Evolutionary conservation across 2,329 filamentous ascomycete genomes (phyloP).

Genomic region (Emmonsiellopsis sp.): DNA sequence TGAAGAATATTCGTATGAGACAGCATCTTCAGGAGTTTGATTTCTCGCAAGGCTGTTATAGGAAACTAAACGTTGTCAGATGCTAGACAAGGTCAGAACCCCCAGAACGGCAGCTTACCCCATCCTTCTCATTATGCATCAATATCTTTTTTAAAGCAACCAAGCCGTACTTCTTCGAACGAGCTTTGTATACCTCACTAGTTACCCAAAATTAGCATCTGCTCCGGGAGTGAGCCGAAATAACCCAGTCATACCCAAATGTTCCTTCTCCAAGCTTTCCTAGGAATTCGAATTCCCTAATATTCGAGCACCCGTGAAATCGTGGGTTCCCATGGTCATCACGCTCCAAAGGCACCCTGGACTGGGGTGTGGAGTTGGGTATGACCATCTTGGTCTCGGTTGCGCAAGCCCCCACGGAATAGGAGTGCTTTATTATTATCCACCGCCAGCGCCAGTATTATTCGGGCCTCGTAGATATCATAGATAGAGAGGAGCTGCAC

Average conservation of each 20-base stretch:
- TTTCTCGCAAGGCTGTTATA: slow-evolving; percentile 95
- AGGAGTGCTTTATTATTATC: neutral
- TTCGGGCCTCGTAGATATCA: neutral
- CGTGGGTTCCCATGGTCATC: slow-evolving; percentile 42
- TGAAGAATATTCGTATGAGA: slow-evolving; percentile 80
- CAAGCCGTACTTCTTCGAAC: slow-evolving; percentile 63
- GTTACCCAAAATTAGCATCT: neutral
- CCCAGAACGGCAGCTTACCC: slow-evolving; percentile 44
- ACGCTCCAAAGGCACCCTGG: slow-evolving; percentile 36
- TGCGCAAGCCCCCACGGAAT: neutral
- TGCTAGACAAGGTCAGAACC: neutral
- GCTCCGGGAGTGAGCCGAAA: neutral
- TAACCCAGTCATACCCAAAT: slow-evolving; percentile 56
- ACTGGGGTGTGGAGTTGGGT: slow-evolving; percentile 17
- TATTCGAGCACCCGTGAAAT: slow-evolving; percentile 71
- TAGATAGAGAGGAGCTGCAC: neutral
- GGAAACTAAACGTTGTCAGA: slow-evolving; percentile 56
- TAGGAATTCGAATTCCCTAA: slow-evolving; percentile 32
- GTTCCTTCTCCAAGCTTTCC: slow-evolving; percentile 78
- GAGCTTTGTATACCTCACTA: slow-evolving; percentile 84
- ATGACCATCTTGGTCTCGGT: slow-evolving; percentile 23
- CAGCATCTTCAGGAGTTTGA: slow-evolving; percentile 94
- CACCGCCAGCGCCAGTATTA: neutral
- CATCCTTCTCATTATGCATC: slow-evolving; percentile 99
- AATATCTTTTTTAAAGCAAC: slow-evolving; percentile 97